A percentile compares a stretch with the other conserved stretches of the same genome.
These are phyloP conservation scores for Podosphaera fusca DNA, from an alignment of 2,329 filamentous ascomycete genomes.

Conservation along the genomic window DNA sequence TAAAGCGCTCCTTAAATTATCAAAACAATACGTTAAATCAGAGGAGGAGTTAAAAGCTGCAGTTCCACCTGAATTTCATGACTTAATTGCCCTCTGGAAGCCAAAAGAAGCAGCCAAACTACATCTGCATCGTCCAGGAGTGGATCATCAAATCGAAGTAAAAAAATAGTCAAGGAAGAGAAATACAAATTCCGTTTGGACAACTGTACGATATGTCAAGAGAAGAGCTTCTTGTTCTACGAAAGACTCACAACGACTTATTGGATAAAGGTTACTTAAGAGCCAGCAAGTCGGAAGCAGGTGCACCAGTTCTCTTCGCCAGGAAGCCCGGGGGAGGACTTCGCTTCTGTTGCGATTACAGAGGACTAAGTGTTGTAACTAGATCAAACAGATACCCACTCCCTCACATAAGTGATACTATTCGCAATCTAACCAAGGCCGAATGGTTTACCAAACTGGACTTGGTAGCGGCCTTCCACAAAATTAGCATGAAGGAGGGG, in stretches of 20 bases:
- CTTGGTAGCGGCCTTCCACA: not conserved
- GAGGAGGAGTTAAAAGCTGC: not conserved
- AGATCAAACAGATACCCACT: not conserved
- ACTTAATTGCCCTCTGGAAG: not conserved
- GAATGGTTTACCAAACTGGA: not conserved
- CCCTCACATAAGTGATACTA: not conserved
- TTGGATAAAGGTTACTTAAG: not conserved
- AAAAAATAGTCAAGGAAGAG: not conserved
- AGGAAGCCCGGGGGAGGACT: not conserved
- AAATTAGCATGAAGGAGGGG: not conserved
- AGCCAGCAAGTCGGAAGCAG: not conserved
- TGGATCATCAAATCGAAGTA: not conserved
- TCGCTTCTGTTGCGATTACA: not conserved
- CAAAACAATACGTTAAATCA: not conserved
- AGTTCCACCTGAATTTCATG: not conserved
- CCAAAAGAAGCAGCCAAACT: not conserved
- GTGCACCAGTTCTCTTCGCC: not conserved
- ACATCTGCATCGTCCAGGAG: not conserved
- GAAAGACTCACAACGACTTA: not conserved
- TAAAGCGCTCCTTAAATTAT: not conserved
- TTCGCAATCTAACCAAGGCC: not conserved
- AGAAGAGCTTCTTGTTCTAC: not conserved
- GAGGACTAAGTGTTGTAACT: not conserved
- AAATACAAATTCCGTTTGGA: not conserved
- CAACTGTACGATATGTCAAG: not conserved